A percentile compares a stretch with the other conserved stretches of the same genome.
Conservation (phyloP, 345 rosid species). For the Diplotaxis tenuifolia region DNA sequence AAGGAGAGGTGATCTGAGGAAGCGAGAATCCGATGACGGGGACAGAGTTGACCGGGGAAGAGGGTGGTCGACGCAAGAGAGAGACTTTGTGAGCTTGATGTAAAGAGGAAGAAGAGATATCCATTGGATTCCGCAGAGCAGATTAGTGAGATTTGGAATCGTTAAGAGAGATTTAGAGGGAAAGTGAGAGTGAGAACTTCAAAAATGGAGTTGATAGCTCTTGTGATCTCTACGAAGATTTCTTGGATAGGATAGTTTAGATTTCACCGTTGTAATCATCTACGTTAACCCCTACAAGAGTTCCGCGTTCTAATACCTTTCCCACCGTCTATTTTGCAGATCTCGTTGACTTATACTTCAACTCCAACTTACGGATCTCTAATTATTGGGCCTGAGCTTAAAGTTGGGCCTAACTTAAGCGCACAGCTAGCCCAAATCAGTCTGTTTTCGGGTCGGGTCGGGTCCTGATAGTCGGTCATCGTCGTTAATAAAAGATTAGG, state of each 20-base stretch:
- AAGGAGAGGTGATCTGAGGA: conserved; percentile 37
- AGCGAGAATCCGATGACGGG: conserved; percentile 54
- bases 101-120: conserved; percentile 24
- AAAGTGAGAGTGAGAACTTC: conserved; percentile 15
- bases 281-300: not conserved
- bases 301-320: not conserved
- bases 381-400: no score
- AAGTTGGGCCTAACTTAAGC: no score
- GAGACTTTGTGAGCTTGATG: conserved; percentile 21
- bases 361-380: no score
- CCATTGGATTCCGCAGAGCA: conserved; percentile 15
- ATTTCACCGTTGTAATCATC: not conserved
- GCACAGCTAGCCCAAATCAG: not conserved
- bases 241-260: conserved; percentile 40
- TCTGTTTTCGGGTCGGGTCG: not conserved
- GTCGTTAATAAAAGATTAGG: not conserved
- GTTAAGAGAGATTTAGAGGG: conserved; percentile 12
- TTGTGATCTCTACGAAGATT: conserved; percentile 13
- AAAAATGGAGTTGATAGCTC: conserved; percentile 30
- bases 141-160: not conserved
- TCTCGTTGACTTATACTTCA: not conserved
- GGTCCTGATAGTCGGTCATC: conserved; percentile 1
- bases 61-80: conserved; percentile 25
- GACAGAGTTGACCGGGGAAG: conserved; percentile 40
- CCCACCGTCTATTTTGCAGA: not conserved